Evolutionary conservation across 2,329 filamentous ascomycete genomes (phyloP).

Genomic region (Fusarium sp.): DNA sequence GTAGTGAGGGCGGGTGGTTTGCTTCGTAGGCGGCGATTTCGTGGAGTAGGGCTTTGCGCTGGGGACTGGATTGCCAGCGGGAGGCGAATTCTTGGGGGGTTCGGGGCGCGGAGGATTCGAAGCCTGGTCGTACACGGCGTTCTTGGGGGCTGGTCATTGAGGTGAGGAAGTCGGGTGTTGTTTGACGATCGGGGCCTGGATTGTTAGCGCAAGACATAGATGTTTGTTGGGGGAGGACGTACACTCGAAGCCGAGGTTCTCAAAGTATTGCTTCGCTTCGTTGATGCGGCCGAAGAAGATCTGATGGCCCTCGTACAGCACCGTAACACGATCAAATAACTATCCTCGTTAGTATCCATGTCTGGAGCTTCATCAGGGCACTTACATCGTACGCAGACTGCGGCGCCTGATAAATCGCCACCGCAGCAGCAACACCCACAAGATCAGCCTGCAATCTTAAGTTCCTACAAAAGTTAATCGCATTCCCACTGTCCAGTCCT

Average conservation of each 20-base stretch:
- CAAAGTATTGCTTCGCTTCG: slow-evolving; percentile 70
- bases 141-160: slow-evolving; percentile 57
- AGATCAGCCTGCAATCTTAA: slow-evolving; percentile 44
- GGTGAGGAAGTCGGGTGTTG: slow-evolving; percentile 43
- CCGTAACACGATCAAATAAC: slow-evolving; percentile 73
- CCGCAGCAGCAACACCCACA: slow-evolving; percentile 40
- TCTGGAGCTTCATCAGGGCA: neutral
- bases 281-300: slow-evolving; percentile 71
- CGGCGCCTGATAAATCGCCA: slow-evolving; percentile 69
- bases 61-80: slow-evolving; percentile 45
- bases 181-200: slow-evolving; percentile 41
- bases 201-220: neutral
- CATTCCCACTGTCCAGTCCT: slow-evolving; percentile 45
- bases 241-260: slow-evolving; percentile 50
- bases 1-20: slow-evolving; percentile 30
- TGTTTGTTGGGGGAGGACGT: neutral
- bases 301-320: slow-evolving; percentile 74
- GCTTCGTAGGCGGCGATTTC: slow-evolving; percentile 46
- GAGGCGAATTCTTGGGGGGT: slow-evolving; percentile 52
- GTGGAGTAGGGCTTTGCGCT: slow-evolving; percentile 42
- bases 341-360: slow-evolving; percentile 53
- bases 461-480: slow-evolving; percentile 43
- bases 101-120: slow-evolving; percentile 48
- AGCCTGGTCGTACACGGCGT: slow-evolving; percentile 47
- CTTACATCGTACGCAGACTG: slow-evolving; percentile 64